Conservation (phyloP, 345 rosid genomes). For the Barbarea vulgaris region DNA sequence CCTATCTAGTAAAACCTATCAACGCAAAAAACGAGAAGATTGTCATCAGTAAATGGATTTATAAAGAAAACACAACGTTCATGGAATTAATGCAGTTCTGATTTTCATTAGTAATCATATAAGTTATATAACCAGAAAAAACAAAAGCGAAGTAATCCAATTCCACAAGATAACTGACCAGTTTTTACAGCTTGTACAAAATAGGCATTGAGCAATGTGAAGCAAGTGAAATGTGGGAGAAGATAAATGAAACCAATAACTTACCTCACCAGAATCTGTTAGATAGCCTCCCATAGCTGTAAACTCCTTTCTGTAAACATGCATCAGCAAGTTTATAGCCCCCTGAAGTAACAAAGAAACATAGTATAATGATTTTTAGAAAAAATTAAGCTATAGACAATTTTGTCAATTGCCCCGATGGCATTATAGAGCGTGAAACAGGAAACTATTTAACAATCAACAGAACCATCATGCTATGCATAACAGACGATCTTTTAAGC, state of each 20-base stretch:
- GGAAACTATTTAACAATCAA: background rate
- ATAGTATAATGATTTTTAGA: background rate
- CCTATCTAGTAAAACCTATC: slow-evolving; percentile 76
- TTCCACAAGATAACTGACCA: background rate
- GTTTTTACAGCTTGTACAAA: slow-evolving; percentile 18
- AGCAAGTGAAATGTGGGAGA: slow-evolving; percentile 9
- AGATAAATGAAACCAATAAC: slow-evolving; percentile 19
- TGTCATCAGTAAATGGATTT: background rate
- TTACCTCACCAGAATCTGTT: slow-evolving; percentile 98
- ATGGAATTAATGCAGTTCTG: slow-evolving; percentile 5
- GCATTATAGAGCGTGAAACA: slow-evolving; percentile 1
- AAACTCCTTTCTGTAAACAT: slow-evolving; percentile 85
- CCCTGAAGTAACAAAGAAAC: slow-evolving; percentile 61
- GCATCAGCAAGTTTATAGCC: slow-evolving; percentile 92
- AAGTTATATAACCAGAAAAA: slow-evolving; percentile 8
- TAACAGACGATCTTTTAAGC: background rate
- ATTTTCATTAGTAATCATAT: slow-evolving; percentile 8
- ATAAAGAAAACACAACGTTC: background rate
- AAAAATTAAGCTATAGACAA: background rate
- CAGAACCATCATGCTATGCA: background rate
- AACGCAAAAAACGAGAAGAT: background rate
- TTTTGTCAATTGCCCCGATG: background rate
- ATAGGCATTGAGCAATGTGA: background rate
- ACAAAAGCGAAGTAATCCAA: background rate
- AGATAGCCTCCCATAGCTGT: slow-evolving; percentile 95